Base-by-base conservation (phyloP, 441 rosid species). In the Gossypium davidsonii region DNA sequence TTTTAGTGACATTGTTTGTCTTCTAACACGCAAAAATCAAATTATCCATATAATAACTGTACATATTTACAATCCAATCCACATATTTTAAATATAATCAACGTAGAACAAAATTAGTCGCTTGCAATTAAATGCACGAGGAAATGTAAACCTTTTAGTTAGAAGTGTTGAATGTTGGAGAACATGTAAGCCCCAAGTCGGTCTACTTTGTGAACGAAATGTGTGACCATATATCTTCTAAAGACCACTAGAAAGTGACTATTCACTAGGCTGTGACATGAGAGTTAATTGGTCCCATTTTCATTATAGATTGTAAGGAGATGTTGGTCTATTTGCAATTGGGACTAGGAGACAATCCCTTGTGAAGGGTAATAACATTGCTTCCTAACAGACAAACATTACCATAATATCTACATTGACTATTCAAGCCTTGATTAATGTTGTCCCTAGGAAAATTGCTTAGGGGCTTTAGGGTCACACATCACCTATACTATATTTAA, bases 271-370 rank as follows among this genome's bases (percentile, higher is more conserved):
- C 75, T 65, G 20, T 4, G 59, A 44, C 73, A 51, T 12, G 52
- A 12, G 52, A 48, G 15, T 48, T 4, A 68, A 10, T 5, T 66
- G 75, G 86, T 75, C 77, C 79, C 15, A 4, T 15, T 26, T 48
- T n/a, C 57, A 37, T 67, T 72, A 25, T 5, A 14, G 20, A 46
- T 5, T 20, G 31, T 44, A 39, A 20, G 49, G 49, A 21, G 53
- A 28, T 63, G 58, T 68, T 25, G 65, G 78, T 28, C 64, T 46
- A 59, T 62, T 12, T 12, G 39, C 73, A 26, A 68, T 60, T 68
- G 42, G 63, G 73, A 55, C 59, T 37, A 12, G 57, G 55, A 74
- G 86, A 80, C 91, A 87, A 53, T 58, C 85, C 86, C 91, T 80
- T 74, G 85, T 85, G 84, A 69, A 73, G 75, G 82, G 37, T 85